Base-by-base conservation (phyloP, 2,329 filamentous ascomycete species). In the Fonsecaea erecta region DNA sequence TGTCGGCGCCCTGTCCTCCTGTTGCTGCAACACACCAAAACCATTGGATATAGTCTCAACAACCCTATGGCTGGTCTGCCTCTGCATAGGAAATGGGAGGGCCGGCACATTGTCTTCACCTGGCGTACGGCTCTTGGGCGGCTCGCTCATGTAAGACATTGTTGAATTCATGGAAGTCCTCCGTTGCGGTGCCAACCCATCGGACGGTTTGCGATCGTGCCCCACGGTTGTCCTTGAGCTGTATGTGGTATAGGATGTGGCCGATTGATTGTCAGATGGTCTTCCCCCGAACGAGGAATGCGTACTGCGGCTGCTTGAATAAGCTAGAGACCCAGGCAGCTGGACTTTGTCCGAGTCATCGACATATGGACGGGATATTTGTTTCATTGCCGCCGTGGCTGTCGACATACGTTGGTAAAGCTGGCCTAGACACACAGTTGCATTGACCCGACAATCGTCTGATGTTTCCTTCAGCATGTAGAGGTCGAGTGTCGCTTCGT, bases 361-460 rank as follows among this genome's bases (percentile, higher is more conserved):
- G 14, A 32, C 3, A 35, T 64, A 60, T 55, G 66, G 64, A 32
- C 53, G 61, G 18, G 61, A 54, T 18, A 63, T 60, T 34, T 71
- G 63, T 46, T 68, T 65, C 52, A 64, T 61, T n/a, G 60, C 58
- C 3, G 70, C 65, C 11, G 67, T 70, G 16, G 66, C 65, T 34
- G 68, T 69, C 7, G 71, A 67, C 58, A 76, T 70, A 12, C 75
- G 71, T 56, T 77, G 73, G 60, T 75, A 74, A n/a, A 78, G 67
- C 55, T 75, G 71, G 30, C 73, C 71, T n/a, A 79, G 66, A 35
- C 74, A 72, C 12, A 75, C 66, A 12, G 77, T 68, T 1, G 76
- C 74, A 43, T 73, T 70, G 16, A 74, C 67, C 26, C 76, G 75
- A 58, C 73, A 73, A 4, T 73, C 71, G 37, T 79, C 75, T 6